Conservation (phyloP, 345 rosid genomes). For the Citrus medica region DNA sequence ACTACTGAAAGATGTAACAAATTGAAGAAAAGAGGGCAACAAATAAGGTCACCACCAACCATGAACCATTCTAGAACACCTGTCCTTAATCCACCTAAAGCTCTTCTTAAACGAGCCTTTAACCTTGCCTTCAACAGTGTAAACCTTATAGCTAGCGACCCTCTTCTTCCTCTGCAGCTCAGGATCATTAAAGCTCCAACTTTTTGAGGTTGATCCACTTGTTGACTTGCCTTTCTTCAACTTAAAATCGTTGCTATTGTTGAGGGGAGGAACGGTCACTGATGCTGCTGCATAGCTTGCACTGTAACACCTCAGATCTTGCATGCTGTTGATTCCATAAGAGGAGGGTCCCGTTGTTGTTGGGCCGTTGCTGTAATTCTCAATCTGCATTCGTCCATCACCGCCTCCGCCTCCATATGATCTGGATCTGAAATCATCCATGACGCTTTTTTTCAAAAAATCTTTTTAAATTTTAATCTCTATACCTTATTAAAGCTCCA, state of each 20-base stretch:
- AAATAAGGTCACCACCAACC: slow-evolving; percentile 26
- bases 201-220: slow-evolving; percentile 36
- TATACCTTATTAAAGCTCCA: not conserved
- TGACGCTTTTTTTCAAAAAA: not conserved
- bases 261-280: slow-evolving; percentile 20
- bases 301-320: slow-evolving; percentile 63
- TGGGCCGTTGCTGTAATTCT: slow-evolving; percentile 10
- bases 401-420: slow-evolving; percentile 22
- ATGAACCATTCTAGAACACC: slow-evolving; percentile 39
- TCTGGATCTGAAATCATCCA: slow-evolving; percentile 77
- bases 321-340: slow-evolving; percentile 32
- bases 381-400: slow-evolving; percentile 41
- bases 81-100: slow-evolving; percentile 63
- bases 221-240: slow-evolving; percentile 48
- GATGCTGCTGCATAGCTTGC: slow-evolving; percentile 38
- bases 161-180: slow-evolving; percentile 71
- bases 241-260: slow-evolving; percentile 24
- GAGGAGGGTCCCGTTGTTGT: slow-evolving; percentile 26
- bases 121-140: slow-evolving; percentile 65
- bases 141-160: slow-evolving; percentile 66
- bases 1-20: not conserved
- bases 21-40: not conserved
- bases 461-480: not conserved
- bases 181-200: slow-evolving; percentile 61
- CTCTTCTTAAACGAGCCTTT: slow-evolving; percentile 68